Percentiles rank a stretch among this genome's conserved stretches.
Conservation (phyloP, 768 basidiomycete genomes). For the Boletus subparvulus region DNA sequence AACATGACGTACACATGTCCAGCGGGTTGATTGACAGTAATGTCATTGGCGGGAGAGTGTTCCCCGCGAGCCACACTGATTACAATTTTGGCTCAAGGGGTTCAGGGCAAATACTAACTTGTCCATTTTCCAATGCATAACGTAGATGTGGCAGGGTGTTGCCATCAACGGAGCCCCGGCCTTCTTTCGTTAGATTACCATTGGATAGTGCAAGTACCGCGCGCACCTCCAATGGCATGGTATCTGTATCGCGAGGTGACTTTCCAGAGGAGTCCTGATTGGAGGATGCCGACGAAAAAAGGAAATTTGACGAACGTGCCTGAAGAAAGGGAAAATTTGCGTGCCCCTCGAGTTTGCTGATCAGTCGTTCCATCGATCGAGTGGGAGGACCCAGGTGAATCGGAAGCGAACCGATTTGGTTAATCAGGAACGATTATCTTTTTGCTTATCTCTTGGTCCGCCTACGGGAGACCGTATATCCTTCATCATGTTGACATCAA, state of each 20-base stretch:
- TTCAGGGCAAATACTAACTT: background rate
- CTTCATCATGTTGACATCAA: no score
- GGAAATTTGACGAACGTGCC: no score
- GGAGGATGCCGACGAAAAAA: no score
- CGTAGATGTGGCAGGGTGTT: background rate
- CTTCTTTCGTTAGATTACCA: background rate
- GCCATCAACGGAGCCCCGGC: background rate
- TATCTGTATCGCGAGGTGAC: background rate
- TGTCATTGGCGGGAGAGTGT: background rate
- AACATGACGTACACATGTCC: background rate
- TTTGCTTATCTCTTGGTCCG: background rate
- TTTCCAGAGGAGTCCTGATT: background rate
- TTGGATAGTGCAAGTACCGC: background rate
- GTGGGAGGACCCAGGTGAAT: no score
- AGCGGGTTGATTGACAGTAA: background rate
- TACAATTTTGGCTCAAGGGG: no score
- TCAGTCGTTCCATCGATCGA: no score
- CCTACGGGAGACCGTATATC: background rate
- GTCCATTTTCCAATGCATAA: slow-evolving; percentile 13
- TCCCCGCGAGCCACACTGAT: background rate
- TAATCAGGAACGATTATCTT: no score
- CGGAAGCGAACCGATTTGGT: no score
- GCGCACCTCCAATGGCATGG: background rate
- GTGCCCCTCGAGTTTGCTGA: no score
- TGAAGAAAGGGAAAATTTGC: no score